Evolutionary conservation across 345 rosid species (phyloP), one percentile per base, ranked within the genome.

Genomic region (Linum usitatissimum): DNA sequence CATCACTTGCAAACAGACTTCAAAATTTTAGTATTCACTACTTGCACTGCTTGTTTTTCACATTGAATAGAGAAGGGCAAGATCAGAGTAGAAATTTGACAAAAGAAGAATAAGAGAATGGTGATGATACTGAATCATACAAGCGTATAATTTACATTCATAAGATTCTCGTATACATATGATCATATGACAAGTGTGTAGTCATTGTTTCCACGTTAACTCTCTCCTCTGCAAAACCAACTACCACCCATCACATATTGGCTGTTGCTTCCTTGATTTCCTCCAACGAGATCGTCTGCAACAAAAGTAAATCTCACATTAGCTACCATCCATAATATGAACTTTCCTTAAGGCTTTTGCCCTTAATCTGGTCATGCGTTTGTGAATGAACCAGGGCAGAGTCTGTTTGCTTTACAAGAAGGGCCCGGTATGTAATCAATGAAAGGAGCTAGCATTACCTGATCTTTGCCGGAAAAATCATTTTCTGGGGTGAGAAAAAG

Each of bases 401-500:
- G 28, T 40, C 10, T 6, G 48, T 12, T 12, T 5, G 7, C 48
- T 40, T 40, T 40, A 40, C 48, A 40, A 4, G 48, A 40, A 40
- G 13, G 48, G 4, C 8, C 10, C 10, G 48, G 10, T 12, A 40
- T 6, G 7, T 7, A 6, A 6, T 40, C 8, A 40, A 40, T 7
- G 13, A 5, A 40, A 12, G 51, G 51, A 45, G 14, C 13, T 55
- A 55, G 14, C 65, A 42, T 59, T 75, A 93, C 97, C 96, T 90
- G 97, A 70, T 93, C 97, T 64, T 76, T 64, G 58, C 99, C 99
- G 0, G 96, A 90, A 73, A 90, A 93, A 84, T 93, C 99, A 70
- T 90, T 89, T 14, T 87, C 99, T 3, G 99, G 87, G 53, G 96
- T 93, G 63, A 93, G 86, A 79, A 93, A 93, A 66, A 93, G 96